Evolutionary conservation across 345 rosid species (phyloP).

Genomic region (Salix brachista): DNA sequence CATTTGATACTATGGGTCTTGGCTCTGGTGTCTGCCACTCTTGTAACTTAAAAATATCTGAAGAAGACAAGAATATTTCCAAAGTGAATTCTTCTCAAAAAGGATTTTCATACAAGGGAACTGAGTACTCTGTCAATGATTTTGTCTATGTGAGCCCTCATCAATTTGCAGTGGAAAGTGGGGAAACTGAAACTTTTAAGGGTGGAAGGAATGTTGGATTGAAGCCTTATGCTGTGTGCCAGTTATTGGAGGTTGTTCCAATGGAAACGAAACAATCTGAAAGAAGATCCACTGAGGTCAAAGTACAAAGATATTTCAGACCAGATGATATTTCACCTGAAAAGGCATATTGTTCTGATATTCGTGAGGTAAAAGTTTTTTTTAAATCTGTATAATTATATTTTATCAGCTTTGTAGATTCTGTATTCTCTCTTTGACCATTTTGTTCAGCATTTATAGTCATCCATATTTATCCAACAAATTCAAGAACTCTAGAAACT

Average conservation of each 20-base stretch:
- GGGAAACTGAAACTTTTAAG: conserved; percentile 20
- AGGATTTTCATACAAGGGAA: conserved; percentile 19
- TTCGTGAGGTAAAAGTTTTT: conserved; percentile 22
- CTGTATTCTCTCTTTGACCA: not conserved
- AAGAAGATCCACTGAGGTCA: conserved; percentile 13
- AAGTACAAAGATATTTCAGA: conserved; percentile 24
- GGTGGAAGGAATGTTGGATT: conserved; percentile 30
- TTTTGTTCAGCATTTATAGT: not conserved
- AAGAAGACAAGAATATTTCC: conserved; percentile 16
- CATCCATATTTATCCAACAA: not conserved
- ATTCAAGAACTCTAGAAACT: not conserved
- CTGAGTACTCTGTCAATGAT: conserved; percentile 19
- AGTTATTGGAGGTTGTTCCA: conserved; percentile 18
- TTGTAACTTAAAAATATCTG: conserved; percentile 16
- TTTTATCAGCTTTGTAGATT: not conserved
- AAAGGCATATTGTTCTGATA: conserved; percentile 29
- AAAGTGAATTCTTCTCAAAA: conserved; percentile 12
- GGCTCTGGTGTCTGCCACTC: conserved; percentile 27
- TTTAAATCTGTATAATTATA: not conserved
- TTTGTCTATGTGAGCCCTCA: conserved; percentile 23
- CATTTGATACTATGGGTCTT: conserved; percentile 20
- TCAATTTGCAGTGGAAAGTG: conserved; percentile 15
- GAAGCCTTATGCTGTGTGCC: conserved; percentile 24
- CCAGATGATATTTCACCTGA: conserved; percentile 32
- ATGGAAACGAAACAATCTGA: conserved; percentile 3